A percentile compares a stretch with the other conserved stretches of the same genome.
phyloP scores from a whole-genome alignment of 148 eudicot species.

The Pouteria glomerata region DNA sequence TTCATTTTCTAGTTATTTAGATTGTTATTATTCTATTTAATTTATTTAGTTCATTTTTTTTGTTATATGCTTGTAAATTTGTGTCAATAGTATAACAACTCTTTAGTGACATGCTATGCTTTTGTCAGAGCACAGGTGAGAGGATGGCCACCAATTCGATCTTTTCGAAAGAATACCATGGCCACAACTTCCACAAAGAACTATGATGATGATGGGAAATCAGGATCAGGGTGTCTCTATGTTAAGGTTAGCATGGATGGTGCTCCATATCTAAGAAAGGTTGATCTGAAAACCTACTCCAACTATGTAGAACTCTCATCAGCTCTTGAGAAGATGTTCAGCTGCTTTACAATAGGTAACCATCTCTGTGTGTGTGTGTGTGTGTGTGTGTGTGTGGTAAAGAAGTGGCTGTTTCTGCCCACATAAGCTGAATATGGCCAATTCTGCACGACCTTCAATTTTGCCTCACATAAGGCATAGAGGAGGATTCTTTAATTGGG shows the following conservation, averaged over 20 bases:
- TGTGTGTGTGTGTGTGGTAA: not conserved
- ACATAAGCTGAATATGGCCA: not conserved
- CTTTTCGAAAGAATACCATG: slow-evolving; percentile 75
- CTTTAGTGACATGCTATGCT: slow-evolving; percentile 7
- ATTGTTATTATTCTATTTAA: too few relatives aligned
- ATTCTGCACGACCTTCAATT: not conserved
- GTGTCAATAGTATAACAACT: too few relatives aligned
- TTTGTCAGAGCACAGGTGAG: slow-evolving; percentile 64
- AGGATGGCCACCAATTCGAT: slow-evolving; percentile 93
- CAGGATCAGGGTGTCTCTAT: slow-evolving; percentile 36
- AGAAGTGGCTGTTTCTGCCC: not conserved
- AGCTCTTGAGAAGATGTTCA: slow-evolving; percentile 60
- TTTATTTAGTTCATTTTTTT: not conserved
- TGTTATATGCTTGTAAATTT: not conserved
- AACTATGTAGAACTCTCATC: slow-evolving; percentile 54
- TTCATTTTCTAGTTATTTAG: not conserved
- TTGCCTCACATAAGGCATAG: not conserved
- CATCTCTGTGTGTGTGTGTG: not conserved
- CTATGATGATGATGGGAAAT: slow-evolving; percentile 23
- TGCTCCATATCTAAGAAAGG: slow-evolving; percentile 87
- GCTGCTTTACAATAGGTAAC: slow-evolving; percentile 51
- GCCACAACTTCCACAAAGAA: slow-evolving; percentile 44
- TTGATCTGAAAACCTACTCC: slow-evolving; percentile 61
- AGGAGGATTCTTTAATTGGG: not conserved
- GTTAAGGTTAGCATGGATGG: slow-evolving; percentile 68